Evolutionary conservation across 805 yeast species (phyloP).

Genomic region (Zygosaccharomyces bailii): DNA sequence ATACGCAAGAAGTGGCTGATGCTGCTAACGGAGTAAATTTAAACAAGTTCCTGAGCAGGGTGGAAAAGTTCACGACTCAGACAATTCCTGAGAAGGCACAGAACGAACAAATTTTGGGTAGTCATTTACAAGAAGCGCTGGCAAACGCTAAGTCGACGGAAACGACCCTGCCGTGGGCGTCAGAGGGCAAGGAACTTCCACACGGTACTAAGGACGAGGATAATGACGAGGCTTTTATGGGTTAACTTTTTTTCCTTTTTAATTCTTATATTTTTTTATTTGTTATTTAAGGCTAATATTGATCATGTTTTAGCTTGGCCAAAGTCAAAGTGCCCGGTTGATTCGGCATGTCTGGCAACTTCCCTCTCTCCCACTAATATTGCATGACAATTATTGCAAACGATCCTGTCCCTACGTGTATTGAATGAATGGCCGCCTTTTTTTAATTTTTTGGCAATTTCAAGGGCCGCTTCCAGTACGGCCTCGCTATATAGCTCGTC

Average conservation of each 20-base stretch:
- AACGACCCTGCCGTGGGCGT: conserved; percentile 34
- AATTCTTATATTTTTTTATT: not conserved
- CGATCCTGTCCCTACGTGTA: conserved; percentile 53
- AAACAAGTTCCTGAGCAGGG: conserved; percentile 59
- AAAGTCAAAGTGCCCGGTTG: conserved; percentile 58
- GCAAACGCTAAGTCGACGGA: conserved; percentile 33
- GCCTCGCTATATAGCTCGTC: conserved; percentile 32
- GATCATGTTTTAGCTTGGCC: conserved; percentile 44
- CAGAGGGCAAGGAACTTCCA: conserved; percentile 11
- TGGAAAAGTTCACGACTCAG: conserved; percentile 54
- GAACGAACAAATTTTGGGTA: conserved; percentile 40
- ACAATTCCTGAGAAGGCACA: conserved; percentile 46
- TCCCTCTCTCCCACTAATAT: conserved; percentile 59
- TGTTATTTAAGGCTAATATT: conserved; percentile 8
- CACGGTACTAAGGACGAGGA: conserved; percentile 15
- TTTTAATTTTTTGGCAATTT: conserved; percentile 46
- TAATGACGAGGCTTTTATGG: conserved; percentile 20
- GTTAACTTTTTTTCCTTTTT: conserved; percentile 4
- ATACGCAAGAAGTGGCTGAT: conserved; percentile 82
- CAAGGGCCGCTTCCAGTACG: conserved; percentile 38
- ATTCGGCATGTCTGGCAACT: conserved; percentile 60
- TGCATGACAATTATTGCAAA: conserved; percentile 54
- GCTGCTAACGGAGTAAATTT: conserved; percentile 85
- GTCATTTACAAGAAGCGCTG: conserved; percentile 28
- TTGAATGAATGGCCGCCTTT: conserved; percentile 59